A percentile compares a stretch with the other conserved stretches of the same genome.
phyloP scores from a whole-genome alignment of 345 rosid species.

The Cochlearia excelsa region DNA sequence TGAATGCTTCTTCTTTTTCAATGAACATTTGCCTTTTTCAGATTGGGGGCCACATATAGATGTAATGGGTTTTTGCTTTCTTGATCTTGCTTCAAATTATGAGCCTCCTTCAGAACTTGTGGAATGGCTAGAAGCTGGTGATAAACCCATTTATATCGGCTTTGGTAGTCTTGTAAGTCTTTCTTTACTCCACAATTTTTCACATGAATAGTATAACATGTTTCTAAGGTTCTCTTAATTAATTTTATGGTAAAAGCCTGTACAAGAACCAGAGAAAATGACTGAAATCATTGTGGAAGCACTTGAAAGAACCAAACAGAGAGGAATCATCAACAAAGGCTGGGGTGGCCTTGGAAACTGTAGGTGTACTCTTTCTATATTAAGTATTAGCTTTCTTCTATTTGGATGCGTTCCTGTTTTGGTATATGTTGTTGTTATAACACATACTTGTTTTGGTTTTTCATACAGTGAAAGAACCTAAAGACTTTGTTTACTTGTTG shows the following conservation, averaged over 20 bases:
- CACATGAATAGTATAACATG: background rate
- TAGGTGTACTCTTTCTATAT: slow-evolving; percentile 38
- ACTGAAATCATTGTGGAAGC: slow-evolving; percentile 78
- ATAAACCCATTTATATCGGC: slow-evolving; percentile 90
- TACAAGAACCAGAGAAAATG: slow-evolving; percentile 86
- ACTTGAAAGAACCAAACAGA: slow-evolving; percentile 68
- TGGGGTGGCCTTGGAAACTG: slow-evolving; percentile 98
- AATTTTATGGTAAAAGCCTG: slow-evolving; percentile 53
- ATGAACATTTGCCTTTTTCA: slow-evolving; percentile 33
- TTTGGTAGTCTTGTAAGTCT: slow-evolving; percentile 97
- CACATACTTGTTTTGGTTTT: slow-evolving; percentile 24
- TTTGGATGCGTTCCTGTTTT: slow-evolving; percentile 15
- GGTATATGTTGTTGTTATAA: background rate
- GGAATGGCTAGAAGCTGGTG: slow-evolving; percentile 89
- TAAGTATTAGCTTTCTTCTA: background rate
- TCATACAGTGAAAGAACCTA: slow-evolving; percentile 81
- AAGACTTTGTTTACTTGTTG: slow-evolving; percentile 73
- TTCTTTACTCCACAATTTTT: slow-evolving; percentile 16
- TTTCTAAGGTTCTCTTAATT: background rate
- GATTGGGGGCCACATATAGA: slow-evolving; percentile 98
- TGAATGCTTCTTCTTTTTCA: background rate
- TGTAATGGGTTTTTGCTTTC: slow-evolving; percentile 98
- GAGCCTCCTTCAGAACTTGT: slow-evolving; percentile 87
- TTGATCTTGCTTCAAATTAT: slow-evolving; percentile 96
- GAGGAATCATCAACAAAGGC: slow-evolving; percentile 97